Percentiles rank a stretch among this genome's conserved stretches.
These are phyloP conservation scores for Colletotrichum magnum DNA, from an alignment of 2,329 filamentous ascomycete species.

Conservation along the genomic window DNA sequence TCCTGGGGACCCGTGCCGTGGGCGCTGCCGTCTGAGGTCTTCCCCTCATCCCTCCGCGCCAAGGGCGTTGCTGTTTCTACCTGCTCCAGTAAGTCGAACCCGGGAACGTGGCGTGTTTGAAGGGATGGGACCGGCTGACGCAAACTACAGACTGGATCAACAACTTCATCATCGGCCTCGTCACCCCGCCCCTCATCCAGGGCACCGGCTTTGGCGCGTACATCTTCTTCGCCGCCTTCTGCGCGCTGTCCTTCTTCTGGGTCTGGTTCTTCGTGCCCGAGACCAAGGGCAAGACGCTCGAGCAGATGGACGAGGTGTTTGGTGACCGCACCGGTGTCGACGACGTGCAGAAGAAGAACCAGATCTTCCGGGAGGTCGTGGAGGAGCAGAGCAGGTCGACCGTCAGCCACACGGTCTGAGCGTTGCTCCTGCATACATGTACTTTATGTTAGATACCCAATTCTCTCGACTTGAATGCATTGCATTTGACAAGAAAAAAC, in stretches of 20 bases:
- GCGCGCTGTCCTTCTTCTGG: conserved; percentile 44
- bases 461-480: not conserved
- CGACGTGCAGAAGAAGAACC: conserved; percentile 40
- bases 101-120: not conserved
- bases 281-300: conserved; percentile 50
- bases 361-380: conserved; percentile 34
- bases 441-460: conserved; percentile 5
- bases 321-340: conserved; percentile 45
- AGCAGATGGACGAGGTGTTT: conserved; percentile 55
- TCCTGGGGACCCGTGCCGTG: conserved; percentile 67
- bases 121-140: not conserved
- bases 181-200: conserved; percentile 59
- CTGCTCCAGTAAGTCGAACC: conserved; percentile 46
- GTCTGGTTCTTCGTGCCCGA: conserved; percentile 49
- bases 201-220: conserved; percentile 62
- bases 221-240: conserved; percentile 47
- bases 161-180: conserved; percentile 63
- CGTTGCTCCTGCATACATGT: not conserved
- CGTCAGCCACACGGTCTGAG: not conserved
- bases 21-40: conserved; percentile 56
- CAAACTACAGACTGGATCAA: conserved; percentile 46
- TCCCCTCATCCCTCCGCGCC: conserved; percentile 51
- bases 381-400: conserved; percentile 23
- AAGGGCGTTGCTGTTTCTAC: conserved; percentile 48
- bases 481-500: no score